Conservation (phyloP, 1,139 yeast species). For the Kodamaea ohmeri region DNA sequence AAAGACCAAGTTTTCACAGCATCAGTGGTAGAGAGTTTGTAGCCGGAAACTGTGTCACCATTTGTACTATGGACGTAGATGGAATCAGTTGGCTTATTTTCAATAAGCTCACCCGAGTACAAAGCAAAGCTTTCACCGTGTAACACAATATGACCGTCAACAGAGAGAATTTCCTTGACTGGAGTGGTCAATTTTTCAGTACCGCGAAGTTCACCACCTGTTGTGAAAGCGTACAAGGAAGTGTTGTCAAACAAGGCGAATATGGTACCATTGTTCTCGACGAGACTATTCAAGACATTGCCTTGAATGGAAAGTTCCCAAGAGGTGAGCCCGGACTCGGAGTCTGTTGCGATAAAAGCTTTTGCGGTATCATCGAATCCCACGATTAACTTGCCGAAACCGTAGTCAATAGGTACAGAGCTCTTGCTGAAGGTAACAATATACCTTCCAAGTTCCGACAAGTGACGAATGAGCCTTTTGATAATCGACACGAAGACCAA, state of each 20-base stretch:
- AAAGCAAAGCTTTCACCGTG: conserved; percentile 8
- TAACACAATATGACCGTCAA: conserved; percentile 6
- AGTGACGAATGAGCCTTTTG: conserved; percentile 33
- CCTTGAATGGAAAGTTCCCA: conserved; percentile 25
- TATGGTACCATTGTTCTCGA: conserved; percentile 21
- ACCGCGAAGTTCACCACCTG: conserved; percentile 25
- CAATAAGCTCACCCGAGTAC: not conserved
- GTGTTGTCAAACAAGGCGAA: conserved; percentile 21
- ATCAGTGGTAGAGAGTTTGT: conserved; percentile 17
- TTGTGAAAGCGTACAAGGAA: conserved; percentile 19
- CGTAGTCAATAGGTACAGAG: conserved; percentile 23
- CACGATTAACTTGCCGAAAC: conserved; percentile 35
- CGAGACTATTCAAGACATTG: conserved; percentile 9
- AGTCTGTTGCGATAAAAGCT: conserved; percentile 30
- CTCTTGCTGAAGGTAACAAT: conserved; percentile 14
- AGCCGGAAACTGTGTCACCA: conserved; percentile 22
- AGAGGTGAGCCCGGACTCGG: conserved; percentile 26
- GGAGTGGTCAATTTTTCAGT: conserved; percentile 7
- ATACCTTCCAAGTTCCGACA: conserved; percentile 34
- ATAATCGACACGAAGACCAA: conserved; percentile 21
- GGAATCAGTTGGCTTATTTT: conserved; percentile 6
- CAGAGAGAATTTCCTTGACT: not conserved
- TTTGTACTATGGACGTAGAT: conserved; percentile 20
- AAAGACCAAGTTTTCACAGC: conserved; percentile 32
- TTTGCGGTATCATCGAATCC: conserved; percentile 24